phyloP scores from a whole-genome alignment of 164 flowering plant genomes.

The Cinnamomum micranthum region DNA sequence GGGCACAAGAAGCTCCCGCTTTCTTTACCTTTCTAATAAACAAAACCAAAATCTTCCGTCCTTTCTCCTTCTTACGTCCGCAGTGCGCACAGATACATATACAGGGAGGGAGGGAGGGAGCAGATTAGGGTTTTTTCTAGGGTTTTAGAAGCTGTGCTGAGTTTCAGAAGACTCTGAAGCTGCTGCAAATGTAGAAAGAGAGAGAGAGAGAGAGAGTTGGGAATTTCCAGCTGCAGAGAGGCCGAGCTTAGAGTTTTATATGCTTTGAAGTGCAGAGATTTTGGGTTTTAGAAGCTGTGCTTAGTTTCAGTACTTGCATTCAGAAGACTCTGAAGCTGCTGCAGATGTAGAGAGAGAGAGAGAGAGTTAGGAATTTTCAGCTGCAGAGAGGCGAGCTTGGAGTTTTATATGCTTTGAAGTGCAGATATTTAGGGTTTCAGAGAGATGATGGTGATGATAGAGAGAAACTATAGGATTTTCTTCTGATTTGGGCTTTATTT shows the following conservation, averaged over 20 bases:
- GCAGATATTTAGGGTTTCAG: background rate
- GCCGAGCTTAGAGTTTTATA: background rate
- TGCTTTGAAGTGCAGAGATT: background rate
- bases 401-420: background rate
- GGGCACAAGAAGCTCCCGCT: no score
- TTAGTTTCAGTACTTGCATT: no score
- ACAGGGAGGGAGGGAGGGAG: background rate
- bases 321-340: background rate
- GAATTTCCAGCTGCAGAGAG: background rate
- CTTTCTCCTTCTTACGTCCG: background rate
- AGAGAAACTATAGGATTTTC: no score
- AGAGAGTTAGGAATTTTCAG: background rate
- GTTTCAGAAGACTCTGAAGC: background rate
- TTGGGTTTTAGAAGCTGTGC: background rate
- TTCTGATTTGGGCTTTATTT: background rate
- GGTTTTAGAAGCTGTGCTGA: background rate
- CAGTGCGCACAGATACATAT: background rate
- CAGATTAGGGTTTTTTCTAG: background rate
- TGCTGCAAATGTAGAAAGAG: background rate
- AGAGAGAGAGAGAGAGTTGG: background rate
- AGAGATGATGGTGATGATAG: background rate
- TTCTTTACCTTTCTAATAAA: background rate
- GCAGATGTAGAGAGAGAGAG: background rate
- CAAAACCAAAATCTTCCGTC: background rate
- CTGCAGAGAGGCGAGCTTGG: background rate